Evolutionary conservation across 805 yeast genomes (phyloP), one percentile per base, ranked within the genome.

Genomic region (Candida ipomoeae): DNA sequence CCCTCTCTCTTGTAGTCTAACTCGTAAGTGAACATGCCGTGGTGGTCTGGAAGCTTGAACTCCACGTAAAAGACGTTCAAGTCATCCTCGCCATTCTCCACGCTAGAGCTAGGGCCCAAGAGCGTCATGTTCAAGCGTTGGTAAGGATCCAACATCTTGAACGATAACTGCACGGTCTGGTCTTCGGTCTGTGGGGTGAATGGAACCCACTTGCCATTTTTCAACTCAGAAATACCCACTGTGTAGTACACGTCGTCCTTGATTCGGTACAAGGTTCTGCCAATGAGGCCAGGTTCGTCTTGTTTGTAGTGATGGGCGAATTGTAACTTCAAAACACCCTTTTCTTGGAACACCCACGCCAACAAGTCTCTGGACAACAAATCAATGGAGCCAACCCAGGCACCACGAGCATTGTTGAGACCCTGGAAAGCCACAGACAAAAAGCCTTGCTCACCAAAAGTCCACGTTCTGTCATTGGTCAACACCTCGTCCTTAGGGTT

Each of bases 71-170:
- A 84, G 17, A 72, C 64, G 44, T 65, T 70, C 37, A 77, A 62
- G 61, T 82, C 84, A n/a, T 77, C 67, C 5, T 71, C 67, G 11
- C 70, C 71, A 31, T 70, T 69, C 6, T 60, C 66, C 1, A 62
- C 48, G 2, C 72, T 66, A 3, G 70, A 57, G n/a, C 59, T 70
- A 8, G 68, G 66, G 8, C 74, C 74, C 40, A 73, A 63, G 29
- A 78, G 74, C 17, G 66, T 58, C 61, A 94, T 71, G 53, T 78
- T 82, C 51, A 92, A 64, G 63, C 99, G 83, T 64, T 90, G 90
- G 73, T 92, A 94, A 40, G 99, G 99, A 66, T 94, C 98, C 55
- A 94, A 79, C 92, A 94, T 85, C 61, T 80, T 82, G 67, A 90
- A 82, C 61, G 89, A 91, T 50, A 94, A 73, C 71, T 94, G 99